A percentile compares a stretch with the other conserved stretches of the same genome.
These are phyloP conservation scores for Aristolochia contorta DNA, from an alignment of 164 flowering plant species.

Conservation along the genomic window DNA sequence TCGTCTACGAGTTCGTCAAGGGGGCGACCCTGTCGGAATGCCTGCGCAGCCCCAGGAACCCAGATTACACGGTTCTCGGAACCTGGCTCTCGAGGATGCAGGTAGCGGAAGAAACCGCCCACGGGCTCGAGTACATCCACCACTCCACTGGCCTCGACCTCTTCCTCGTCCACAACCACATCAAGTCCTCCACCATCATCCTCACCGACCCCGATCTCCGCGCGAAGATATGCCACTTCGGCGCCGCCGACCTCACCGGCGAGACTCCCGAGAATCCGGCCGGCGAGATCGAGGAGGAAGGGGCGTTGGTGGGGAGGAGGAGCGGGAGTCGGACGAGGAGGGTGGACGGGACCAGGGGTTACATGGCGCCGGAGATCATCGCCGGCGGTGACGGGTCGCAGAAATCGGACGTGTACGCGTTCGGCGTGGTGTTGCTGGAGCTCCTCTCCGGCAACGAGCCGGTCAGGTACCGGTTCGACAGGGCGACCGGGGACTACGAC, in stretches of 20 bases:
- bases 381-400: constrained; percentile 40
- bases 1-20: constrained; percentile 58
- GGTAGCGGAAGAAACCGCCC: constrained; percentile 70
- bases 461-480: constrained; percentile 36
- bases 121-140: constrained; percentile 84
- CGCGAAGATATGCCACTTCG: constrained; percentile 78
- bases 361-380: constrained; percentile 76
- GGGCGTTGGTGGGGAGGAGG: background rate
- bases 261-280: constrained; percentile 24
- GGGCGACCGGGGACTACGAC: constrained; percentile 19
- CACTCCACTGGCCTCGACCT: constrained; percentile 34
- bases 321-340: constrained; percentile 12
- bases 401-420: constrained; percentile 69
- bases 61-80: constrained; percentile 54
- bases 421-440: constrained; percentile 70
- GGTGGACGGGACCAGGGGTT: constrained; percentile 52
- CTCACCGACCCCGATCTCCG: constrained; percentile 47
- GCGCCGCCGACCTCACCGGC: constrained; percentile 65
- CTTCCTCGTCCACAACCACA: constrained; percentile 52
- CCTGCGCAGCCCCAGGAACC: constrained; percentile 53
- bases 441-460: constrained; percentile 67
- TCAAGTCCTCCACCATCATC: constrained; percentile 54
- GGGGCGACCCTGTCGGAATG: constrained; percentile 55
- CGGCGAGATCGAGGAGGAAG: background rate
- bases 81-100: constrained; percentile 72